A percentile compares a stretch with the other conserved stretches of the same genome.
phyloP scores from a whole-genome alignment of 305 asterid species.

The Euphrasia arctica region DNA sequence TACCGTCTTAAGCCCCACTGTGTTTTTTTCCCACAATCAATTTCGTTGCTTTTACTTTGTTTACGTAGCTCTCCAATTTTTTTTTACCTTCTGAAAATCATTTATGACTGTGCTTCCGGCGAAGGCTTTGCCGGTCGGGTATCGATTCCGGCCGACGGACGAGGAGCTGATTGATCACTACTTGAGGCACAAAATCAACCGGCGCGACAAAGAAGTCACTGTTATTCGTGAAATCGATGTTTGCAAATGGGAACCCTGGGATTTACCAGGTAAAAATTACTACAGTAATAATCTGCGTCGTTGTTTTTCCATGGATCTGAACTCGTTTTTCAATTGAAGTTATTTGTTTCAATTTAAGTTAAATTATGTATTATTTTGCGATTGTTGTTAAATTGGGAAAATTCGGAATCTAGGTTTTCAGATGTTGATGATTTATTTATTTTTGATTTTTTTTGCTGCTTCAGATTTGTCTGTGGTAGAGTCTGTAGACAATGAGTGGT shows the following conservation, averaged over 20 bases:
- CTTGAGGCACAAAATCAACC: conserved; percentile 66
- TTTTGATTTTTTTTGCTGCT: background rate
- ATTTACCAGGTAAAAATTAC: conserved; percentile 61
- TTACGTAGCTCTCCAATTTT: background rate
- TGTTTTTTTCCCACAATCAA: conserved; percentile 34
- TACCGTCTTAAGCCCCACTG: conserved; percentile 32
- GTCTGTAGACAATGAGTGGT: conserved; percentile 41
- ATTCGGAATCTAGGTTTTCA: background rate
- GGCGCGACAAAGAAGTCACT: conserved; percentile 58
- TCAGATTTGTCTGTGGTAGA: conserved; percentile 36
- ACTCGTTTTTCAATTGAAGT: background rate
- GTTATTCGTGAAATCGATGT: conserved; percentile 90
- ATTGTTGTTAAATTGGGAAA: background rate
- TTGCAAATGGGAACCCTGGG: conserved; percentile 94
- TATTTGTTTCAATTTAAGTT: background rate
- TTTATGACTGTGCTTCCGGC: conserved; percentile 58
- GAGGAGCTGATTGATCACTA: conserved; percentile 91
- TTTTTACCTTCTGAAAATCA: conserved; percentile 16
- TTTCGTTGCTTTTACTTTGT: conserved; percentile 13
- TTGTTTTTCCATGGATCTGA: background rate
- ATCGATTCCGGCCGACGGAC: conserved; percentile 92
- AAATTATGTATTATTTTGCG: background rate
- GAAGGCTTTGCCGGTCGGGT: conserved; percentile 80
- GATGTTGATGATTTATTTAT: background rate
- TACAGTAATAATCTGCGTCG: background rate